Conservation (phyloP, 352 stramenopile genomes). For the Aphanomyces invadans region DNA sequence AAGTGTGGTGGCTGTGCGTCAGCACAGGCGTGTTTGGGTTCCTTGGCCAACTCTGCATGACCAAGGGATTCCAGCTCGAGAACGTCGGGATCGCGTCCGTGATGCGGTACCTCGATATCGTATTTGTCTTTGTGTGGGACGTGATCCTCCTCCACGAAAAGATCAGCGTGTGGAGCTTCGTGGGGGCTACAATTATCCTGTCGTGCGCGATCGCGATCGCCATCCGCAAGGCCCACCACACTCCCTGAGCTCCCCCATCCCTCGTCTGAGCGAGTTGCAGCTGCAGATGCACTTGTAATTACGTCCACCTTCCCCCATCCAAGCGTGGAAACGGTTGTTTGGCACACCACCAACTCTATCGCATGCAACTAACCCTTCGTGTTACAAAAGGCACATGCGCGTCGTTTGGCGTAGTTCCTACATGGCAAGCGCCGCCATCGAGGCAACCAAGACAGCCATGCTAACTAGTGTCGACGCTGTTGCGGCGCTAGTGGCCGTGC, state of each 20-base stretch:
- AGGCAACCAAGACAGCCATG: background rate
- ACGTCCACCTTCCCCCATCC: no score
- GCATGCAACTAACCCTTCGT: constrained; percentile 14
- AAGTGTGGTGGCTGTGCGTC: constrained; percentile 44
- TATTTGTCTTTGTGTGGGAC: constrained; percentile 81
- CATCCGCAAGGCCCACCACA: constrained; percentile 41
- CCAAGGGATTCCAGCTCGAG: constrained; percentile 73
- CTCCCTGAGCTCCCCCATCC: no score
- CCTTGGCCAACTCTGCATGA: constrained; percentile 57
- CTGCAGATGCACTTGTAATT: no score
- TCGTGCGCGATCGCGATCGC: constrained; percentile 51
- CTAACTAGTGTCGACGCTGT: background rate
- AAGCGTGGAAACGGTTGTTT: no score
- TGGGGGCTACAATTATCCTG: constrained; percentile 39
- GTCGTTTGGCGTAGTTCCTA: no score
- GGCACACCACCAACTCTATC: background rate
- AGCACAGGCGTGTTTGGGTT: constrained; percentile 62
- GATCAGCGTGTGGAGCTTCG: constrained; percentile 53
- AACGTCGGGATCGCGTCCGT: constrained; percentile 76
- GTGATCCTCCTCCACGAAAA: constrained; percentile 45
- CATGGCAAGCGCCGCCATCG: no score
- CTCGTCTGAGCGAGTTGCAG: no score
- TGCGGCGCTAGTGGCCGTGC: background rate
- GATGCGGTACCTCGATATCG: constrained; percentile 78
- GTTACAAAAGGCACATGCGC: no score